Conservation (phyloP, 78 protist species). For the Guillardia theta region DNA sequence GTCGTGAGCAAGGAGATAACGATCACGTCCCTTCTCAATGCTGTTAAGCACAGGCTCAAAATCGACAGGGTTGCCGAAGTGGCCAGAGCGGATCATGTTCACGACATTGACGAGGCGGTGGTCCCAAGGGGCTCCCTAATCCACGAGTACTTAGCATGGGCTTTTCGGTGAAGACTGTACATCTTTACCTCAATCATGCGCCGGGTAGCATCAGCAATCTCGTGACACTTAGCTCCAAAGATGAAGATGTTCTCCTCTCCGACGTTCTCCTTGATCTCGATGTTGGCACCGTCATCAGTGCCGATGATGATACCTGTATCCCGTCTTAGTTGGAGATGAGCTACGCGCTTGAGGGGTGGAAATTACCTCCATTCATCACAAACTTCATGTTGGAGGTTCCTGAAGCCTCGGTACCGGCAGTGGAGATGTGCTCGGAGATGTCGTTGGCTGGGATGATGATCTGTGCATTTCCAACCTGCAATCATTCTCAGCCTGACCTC, state of each 20-base stretch:
- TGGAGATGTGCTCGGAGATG: constrained; percentile 90
- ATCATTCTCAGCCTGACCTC: too few species aligned
- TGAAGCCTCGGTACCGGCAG: constrained; percentile 92
- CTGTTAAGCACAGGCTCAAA: constrained; percentile 17
- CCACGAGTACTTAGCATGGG: neutral
- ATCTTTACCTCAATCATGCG: neutral
- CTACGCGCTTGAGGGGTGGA: too few species aligned
- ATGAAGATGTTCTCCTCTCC: constrained; percentile 70
- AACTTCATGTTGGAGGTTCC: constrained; percentile 96
- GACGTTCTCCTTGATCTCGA: constrained; percentile 87
- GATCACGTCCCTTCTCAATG: constrained; percentile 60
- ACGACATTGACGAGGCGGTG: neutral
- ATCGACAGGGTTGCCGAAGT: constrained; percentile 27
- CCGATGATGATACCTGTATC: constrained; percentile 86
- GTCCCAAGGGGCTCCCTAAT: neutral
- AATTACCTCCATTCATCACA: constrained; percentile 90
- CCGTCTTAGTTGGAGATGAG: too few species aligned
- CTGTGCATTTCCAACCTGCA: constrained; percentile 72
- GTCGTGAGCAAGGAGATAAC: constrained; percentile 70
- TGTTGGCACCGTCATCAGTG: constrained; percentile 93
- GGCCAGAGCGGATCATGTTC: neutral
- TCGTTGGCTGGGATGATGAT: constrained; percentile 92
- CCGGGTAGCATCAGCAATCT: neutral
- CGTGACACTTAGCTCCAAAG: constrained; percentile 66
- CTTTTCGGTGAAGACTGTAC: constrained; percentile 44